phyloP scores from a whole-genome alignment of 2,329 filamentous ascomycete genomes.

The Colletotrichum sp. region DNA sequence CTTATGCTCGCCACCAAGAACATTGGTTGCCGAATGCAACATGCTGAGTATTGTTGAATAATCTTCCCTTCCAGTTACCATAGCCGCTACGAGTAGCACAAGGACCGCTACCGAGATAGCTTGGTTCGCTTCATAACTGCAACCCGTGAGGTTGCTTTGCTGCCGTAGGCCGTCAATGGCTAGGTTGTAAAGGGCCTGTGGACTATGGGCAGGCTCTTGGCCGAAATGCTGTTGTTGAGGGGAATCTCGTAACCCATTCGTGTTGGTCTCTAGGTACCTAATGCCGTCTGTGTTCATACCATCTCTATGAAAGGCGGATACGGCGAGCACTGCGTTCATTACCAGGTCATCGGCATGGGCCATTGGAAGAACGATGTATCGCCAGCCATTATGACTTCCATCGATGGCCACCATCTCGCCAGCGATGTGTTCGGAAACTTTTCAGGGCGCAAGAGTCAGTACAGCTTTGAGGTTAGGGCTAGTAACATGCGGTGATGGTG shows the following conservation, averaged over 20 bases:
- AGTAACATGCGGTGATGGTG: neutral
- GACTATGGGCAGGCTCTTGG: neutral
- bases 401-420: neutral
- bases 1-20: neutral
- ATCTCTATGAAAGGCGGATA: neutral
- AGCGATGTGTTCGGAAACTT: neutral
- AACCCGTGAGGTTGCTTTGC: neutral
- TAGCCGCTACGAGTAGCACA: neutral
- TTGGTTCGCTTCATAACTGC: neutral
- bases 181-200: neutral
- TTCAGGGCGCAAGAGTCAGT: neutral
- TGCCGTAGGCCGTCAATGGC: neutral
- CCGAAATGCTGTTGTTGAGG: neutral
- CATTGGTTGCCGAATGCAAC: neutral
- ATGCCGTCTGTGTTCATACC: neutral
- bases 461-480: accelerated
- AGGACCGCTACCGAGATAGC: neutral
- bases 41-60: neutral
- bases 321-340: neutral
- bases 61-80: neutral
- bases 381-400: neutral
- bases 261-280: neutral
- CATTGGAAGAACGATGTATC: neutral
- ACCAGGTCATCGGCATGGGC: neutral
- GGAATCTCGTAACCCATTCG: neutral